Percentiles rank a stretch among this genome's conserved stretches.
Conservation (phyloP, 2,329 filamentous ascomycete species). For the Cercospora sp. region DNA sequence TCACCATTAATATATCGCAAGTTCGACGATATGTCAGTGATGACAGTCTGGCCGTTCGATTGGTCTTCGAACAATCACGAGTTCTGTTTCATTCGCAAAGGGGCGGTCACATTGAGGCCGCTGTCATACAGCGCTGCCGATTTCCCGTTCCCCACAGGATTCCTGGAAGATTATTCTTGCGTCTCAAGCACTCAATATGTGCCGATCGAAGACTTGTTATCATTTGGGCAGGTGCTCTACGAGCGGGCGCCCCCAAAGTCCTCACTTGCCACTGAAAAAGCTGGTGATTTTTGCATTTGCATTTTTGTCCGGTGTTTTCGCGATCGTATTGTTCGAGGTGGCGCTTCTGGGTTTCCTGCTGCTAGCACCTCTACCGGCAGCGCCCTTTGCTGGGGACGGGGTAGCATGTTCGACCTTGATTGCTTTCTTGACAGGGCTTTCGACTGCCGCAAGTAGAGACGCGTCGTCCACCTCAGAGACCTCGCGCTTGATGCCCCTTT, state of each 20-base stretch:
- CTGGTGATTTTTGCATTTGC: constrained; percentile 60
- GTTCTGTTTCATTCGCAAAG: background rate
- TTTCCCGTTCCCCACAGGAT: background rate
- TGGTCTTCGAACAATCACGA: background rate
- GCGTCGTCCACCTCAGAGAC: constrained; percentile 41
- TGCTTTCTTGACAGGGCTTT: constrained; percentile 43
- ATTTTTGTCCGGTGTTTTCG: constrained; percentile 48
- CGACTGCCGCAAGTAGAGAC: constrained; percentile 31
- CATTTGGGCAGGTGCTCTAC: background rate
- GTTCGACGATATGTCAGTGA: background rate
- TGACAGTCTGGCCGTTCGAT: background rate
- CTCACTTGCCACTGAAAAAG: constrained; percentile 54
- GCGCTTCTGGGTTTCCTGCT: constrained; percentile 55
- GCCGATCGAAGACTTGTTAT: background rate
- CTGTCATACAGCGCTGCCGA: background rate
- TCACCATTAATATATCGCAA: background rate
- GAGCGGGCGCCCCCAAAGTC: background rate
- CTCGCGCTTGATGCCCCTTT: constrained; percentile 52
- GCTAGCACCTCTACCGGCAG: constrained; percentile 18
- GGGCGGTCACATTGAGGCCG: background rate
- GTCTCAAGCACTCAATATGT: background rate
- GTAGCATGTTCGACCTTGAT: constrained; percentile 34
- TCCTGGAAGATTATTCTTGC: background rate
- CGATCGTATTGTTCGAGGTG: constrained; percentile 55
- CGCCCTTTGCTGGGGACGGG: constrained; percentile 29